These are phyloP conservation scores for Xerocomellus amylosporus DNA, from an alignment of 768 basidiomycete genomes.

Conservation along the genomic window DNA sequence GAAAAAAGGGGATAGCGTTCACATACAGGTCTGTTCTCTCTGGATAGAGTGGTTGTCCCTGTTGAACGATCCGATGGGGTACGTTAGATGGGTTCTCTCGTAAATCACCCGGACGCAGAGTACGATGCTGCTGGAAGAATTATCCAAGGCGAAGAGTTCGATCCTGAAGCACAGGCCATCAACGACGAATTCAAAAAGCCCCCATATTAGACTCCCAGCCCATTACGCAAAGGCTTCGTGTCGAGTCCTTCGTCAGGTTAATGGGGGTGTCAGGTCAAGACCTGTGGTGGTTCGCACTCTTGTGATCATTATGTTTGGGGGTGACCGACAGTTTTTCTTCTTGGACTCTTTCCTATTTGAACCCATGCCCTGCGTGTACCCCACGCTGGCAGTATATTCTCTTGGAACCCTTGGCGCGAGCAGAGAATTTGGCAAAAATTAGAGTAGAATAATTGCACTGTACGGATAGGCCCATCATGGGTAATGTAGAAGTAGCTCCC, in stretches of 20 bases:
- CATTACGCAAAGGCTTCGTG: not conserved
- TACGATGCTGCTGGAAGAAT: conserved; percentile 59
- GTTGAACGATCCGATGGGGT: conserved; percentile 7
- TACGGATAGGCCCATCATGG: not conserved
- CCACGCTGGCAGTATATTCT: not conserved
- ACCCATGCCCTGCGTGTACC: not conserved
- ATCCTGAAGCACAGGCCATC: conserved; percentile 59
- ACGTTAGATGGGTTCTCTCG: conserved; percentile 68
- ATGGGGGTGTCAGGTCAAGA: not conserved
- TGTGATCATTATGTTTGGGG: not conserved
- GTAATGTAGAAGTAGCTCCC: not conserved
- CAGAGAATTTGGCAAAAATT: not conserved
- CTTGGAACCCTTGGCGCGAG: not conserved
- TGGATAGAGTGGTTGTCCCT: not conserved
- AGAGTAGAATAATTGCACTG: not conserved
- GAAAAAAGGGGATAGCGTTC: conserved; percentile 50
- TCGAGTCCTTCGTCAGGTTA: not conserved
- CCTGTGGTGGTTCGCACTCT: not conserved
- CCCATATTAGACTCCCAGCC: conserved; percentile 31
- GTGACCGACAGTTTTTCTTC: not conserved
- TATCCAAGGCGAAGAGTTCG: conserved; percentile 45
- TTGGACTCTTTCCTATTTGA: not conserved
- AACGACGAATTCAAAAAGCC: conserved; percentile 64
- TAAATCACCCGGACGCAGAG: conserved; percentile 43
- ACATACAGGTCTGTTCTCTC: conserved; percentile 50